These are phyloP conservation scores for Albophoma yamanashiensis DNA, from an alignment of 2,329 filamentous ascomycete genomes.

Conservation along the genomic window DNA sequence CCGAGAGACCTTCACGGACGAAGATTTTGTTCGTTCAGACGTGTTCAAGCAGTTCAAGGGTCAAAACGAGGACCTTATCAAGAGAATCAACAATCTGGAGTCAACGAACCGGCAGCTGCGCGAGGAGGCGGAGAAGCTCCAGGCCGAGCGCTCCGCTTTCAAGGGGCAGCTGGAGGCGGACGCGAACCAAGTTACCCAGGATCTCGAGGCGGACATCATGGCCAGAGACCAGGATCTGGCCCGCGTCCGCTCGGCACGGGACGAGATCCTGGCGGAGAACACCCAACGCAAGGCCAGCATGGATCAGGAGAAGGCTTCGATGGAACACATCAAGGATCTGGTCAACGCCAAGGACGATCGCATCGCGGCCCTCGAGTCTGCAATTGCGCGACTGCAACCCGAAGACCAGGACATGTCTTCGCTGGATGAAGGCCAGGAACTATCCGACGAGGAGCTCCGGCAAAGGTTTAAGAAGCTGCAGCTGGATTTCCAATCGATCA, in stretches of 20 bases:
- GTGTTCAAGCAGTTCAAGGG: constrained; percentile 85
- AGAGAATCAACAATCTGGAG: constrained; percentile 83
- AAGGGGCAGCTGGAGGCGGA: constrained; percentile 75
- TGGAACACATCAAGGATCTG: constrained; percentile 69
- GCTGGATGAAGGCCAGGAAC: constrained; percentile 37
- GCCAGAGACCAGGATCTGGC: constrained; percentile 76
- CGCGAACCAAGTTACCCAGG: constrained; percentile 57
- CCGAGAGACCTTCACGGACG: constrained; percentile 68
- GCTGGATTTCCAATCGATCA: constrained; percentile 72
- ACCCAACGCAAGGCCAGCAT: constrained; percentile 68
- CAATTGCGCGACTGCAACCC: constrained; percentile 60
- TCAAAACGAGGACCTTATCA: constrained; percentile 87
- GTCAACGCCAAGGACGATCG: constrained; percentile 68
- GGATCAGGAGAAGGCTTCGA: constrained; percentile 61
- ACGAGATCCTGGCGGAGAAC: constrained; percentile 77
- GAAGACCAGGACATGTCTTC: constrained; percentile 36
- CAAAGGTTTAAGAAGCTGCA: constrained; percentile 64
- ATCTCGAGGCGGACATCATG: constrained; percentile 74
- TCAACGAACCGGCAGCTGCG: constrained; percentile 76
- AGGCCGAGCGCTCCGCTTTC: constrained; percentile 75
- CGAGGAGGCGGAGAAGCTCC: constrained; percentile 75
- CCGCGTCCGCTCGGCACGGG: constrained; percentile 71
- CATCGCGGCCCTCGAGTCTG: constrained; percentile 71
- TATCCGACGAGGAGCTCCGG: constrained; percentile 62
- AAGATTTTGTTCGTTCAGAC: constrained; percentile 87